Evolutionary conservation across 2,329 filamentous ascomycete genomes (phyloP), one percentile per base, ranked within the genome.

Genomic region (Exophiala mesophila): DNA sequence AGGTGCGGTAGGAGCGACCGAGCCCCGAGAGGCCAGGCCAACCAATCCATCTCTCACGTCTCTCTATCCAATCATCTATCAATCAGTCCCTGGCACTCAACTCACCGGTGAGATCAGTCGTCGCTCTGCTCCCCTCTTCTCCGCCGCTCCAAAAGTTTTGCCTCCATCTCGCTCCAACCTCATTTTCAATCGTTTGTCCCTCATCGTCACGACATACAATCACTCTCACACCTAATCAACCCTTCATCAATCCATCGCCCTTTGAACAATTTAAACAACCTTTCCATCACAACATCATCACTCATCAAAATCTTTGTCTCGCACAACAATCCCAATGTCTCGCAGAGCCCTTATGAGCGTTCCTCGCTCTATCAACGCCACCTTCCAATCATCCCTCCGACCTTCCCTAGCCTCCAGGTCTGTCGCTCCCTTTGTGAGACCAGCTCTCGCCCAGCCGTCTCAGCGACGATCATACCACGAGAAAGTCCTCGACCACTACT

Each of bases 401-500:
- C 68, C 74, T 49, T 65, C 66, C 58, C 65, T 75, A 58, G 53
- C 61, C 45, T 51, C 49, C 45, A 42, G 52, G 53, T 64, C 63
- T 59, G 57, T 71, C 59, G 62, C 65, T 54, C 59, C 63, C 60
- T 59, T 65, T 55, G 60, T 65, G 52, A 62, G 67, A 57, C 61
- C 65, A 54, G 57, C 65, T 53, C 57, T 61, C 52, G 51, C 61
- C 49, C 52, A 57, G 45, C 52, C 59, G 54, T 56, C 63, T 45
- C 59, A 55, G 37, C 39, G 50, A 63, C 64, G 78, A 55, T 66
- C 66, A 51, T 83, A 82, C 61, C 79, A 83, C 59, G 79, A 82
- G 64, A 82, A 82, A 73, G 79, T 85, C 54, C 75, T 94, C 53
- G 87, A 94, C 65, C 87, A 90, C 69, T 90, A 90, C 70, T 85